Conservation (phyloP, 208 protist species). For the Leishmania arabica region DNA sequence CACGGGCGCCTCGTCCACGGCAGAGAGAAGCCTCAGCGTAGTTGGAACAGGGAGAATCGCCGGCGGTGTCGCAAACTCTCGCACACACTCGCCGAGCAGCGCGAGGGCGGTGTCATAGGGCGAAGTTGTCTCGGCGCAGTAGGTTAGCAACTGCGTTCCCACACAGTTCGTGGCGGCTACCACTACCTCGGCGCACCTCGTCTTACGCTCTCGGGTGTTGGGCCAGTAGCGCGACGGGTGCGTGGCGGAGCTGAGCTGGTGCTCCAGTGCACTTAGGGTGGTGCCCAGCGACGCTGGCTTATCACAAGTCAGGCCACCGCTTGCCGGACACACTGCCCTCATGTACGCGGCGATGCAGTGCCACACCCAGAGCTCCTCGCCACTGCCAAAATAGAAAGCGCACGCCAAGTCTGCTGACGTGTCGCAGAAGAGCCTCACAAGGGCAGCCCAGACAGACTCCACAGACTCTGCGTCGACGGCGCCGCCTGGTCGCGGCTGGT, state of each 20-base stretch:
- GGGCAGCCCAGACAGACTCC: constrained; percentile 7
- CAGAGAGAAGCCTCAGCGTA: constrained; percentile 21
- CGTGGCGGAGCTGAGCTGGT: not conserved
- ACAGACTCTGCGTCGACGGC: not conserved
- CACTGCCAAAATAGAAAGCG: not conserved
- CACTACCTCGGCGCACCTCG: constrained; percentile 12
- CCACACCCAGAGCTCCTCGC: constrained; percentile 27
- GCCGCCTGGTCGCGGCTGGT: not conserved
- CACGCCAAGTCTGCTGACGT: not conserved
- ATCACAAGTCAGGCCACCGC: not conserved
- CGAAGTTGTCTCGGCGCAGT: not conserved
- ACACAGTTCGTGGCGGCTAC: not conserved
- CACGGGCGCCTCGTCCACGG: constrained; percentile 9
- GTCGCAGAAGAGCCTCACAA: constrained; percentile 2
- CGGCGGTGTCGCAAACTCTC: not conserved
- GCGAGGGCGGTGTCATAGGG: not conserved
- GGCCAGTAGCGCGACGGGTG: constrained; percentile 16
- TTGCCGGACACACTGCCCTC: not conserved
- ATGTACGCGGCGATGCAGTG: constrained; percentile 26
- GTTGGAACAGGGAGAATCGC: not conserved
- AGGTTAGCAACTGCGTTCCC: not conserved
- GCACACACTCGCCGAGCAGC: constrained; percentile 20
- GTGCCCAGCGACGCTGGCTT: not conserved
- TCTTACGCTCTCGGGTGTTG: constrained; percentile 4
- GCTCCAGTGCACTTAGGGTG: constrained; percentile 1